Percentiles rank a stretch among this genome's conserved stretches.
These are phyloP conservation scores for Whalleya microplaca DNA, from an alignment of 2,329 filamentous ascomycete genomes.

Conservation along the genomic window DNA sequence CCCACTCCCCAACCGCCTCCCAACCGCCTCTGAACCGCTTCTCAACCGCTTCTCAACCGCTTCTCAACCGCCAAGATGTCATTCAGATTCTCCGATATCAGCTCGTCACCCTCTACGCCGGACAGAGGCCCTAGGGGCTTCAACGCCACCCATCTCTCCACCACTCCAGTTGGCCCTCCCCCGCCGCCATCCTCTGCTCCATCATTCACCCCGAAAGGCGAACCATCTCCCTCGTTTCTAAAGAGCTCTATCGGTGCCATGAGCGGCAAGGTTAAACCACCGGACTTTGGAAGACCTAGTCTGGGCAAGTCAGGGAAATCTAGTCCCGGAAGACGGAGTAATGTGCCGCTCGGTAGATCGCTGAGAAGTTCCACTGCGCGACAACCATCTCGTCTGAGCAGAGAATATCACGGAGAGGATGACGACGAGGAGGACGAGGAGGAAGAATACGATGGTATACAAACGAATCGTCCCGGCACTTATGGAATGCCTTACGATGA, in stretches of 20 bases:
- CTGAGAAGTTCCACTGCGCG: slow-evolving; percentile 44
- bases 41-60: slow-evolving; percentile 12
- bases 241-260: slow-evolving; percentile 56
- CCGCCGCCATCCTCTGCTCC: slow-evolving; percentile 54
- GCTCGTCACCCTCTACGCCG: slow-evolving; percentile 54
- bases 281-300: slow-evolving; percentile 43
- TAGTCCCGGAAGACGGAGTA: slow-evolving; percentile 42
- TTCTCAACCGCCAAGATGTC: slow-evolving; percentile 29
- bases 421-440: no score
- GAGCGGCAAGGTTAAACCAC: slow-evolving; percentile 43
- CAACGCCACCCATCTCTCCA: slow-evolving; percentile 50
- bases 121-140: slow-evolving; percentile 45
- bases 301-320: slow-evolving; percentile 33
- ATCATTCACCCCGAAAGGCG: slow-evolving; percentile 60
- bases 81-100: slow-evolving; percentile 47
- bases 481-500: slow-evolving; percentile 40
- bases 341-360: slow-evolving; percentile 53
- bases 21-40: no score
- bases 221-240: slow-evolving; percentile 58
- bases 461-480: slow-evolving; percentile 32
- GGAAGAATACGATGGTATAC: slow-evolving; percentile 44
- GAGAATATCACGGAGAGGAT: slow-evolving; percentile 42
- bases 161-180: slow-evolving; percentile 56
- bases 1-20: slow-evolving; percentile 10
- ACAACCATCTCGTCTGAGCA: slow-evolving; percentile 57